Conservation (phyloP, 208 protist genomes). For the Trypanosoma caninum region DNA sequence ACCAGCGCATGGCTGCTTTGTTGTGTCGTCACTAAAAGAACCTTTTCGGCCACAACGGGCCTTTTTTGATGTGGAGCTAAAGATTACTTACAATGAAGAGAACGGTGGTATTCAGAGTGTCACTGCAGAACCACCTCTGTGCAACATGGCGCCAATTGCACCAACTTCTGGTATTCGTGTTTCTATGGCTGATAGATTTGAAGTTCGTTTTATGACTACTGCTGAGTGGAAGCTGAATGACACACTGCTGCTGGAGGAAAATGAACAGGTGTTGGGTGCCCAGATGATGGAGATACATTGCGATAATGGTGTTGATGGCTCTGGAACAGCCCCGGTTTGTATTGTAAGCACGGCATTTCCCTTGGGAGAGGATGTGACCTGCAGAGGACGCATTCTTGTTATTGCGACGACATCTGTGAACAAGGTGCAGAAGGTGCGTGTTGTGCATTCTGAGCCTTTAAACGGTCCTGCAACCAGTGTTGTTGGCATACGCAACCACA, state of each 20-base stretch:
- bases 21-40: slow-evolving; percentile 58
- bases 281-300: slow-evolving; percentile 49
- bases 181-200: slow-evolving; percentile 68
- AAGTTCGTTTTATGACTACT: slow-evolving; percentile 57
- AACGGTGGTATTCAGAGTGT: slow-evolving; percentile 30
- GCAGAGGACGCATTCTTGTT: slow-evolving; percentile 64
- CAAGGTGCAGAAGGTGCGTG: slow-evolving; percentile 27
- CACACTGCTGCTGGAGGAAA: slow-evolving; percentile 56
- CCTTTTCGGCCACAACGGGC: slow-evolving; percentile 65
- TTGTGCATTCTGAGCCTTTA: slow-evolving; percentile 67
- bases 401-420: slow-evolving; percentile 36
- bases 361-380: slow-evolving; percentile 82
- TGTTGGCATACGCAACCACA: slow-evolving; percentile 44
- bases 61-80: slow-evolving; percentile 81
- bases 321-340: slow-evolving; percentile 52
- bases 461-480: slow-evolving; percentile 83
- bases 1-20: slow-evolving; percentile 60
- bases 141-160: slow-evolving; percentile 30
- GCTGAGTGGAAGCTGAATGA: slow-evolving; percentile 44
- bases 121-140: slow-evolving; percentile 32
- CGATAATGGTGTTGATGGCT: slow-evolving; percentile 41
- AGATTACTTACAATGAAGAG: slow-evolving; percentile 53
- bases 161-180: slow-evolving; percentile 42
- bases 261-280: slow-evolving; percentile 76
- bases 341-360: slow-evolving; percentile 84